Base-by-base conservation (phyloP, 768 basidiomycete species). In the Tulasnella sp. region DNA sequence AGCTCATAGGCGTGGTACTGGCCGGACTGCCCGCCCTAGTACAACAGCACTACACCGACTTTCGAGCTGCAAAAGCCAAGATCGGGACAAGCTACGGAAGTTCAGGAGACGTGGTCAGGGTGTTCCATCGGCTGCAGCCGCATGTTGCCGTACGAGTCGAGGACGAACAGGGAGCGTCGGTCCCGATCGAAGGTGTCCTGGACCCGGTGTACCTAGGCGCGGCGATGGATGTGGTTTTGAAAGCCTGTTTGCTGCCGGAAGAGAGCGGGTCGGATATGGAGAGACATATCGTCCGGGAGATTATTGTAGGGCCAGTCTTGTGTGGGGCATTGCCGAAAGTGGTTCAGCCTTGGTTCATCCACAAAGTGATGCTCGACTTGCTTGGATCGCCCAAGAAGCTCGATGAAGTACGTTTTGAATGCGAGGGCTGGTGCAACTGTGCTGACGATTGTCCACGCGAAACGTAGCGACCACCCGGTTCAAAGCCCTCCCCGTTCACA, bases 331-430 rank as follows among this genome's bases (percentile, higher is more conserved):
- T 81, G 32, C 88, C 89, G 36, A 88, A 86, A 75, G 78, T 96
- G 67, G 86, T 87, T 6, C 90, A 97, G 78, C 90, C 92, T 0
- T 98, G 95, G 94, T 98, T 97, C 79, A 85, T 96, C 62, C 88
- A 94, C 72, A 87, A 83, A 76, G 77, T 85, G 3, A 82, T 90
- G 12, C 82, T 95, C 40, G 67, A 88, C 76, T 79, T 89, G 3
- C 80, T 96, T 12, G 90, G 87, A 7, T 81, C 83, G 32, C 77
- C 78, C 41, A 59, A 63, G 62, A 32, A 7, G 19, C 59, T 26
- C 34, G 52, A 64, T 14, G 36, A 39, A 26, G 71, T 72, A 37
- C 62, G 75, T 78, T 76, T 44, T 71, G 69, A 34, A 8, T 63
- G 19, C 42, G 42, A 69, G 42, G 65, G 39, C 3, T 35, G 19